A percentile compares a stretch with the other conserved stretches of the same genome.
phyloP scores from a whole-genome alignment of 225 moss, liverwort and hornwort genomes.

The Antitrichia curtipendula region DNA sequence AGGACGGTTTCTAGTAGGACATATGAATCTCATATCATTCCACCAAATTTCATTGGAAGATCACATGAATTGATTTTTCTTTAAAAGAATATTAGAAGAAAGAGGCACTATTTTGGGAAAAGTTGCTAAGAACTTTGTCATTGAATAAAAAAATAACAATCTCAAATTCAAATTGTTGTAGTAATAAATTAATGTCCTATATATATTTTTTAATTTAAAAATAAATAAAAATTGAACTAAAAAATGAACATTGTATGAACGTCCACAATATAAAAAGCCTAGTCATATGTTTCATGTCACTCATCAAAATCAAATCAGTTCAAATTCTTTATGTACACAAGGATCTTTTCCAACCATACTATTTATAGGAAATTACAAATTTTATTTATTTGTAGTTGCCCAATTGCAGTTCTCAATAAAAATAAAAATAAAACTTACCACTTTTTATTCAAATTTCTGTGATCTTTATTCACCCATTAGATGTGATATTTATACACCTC shows the following conservation, averaged over 20 bases:
- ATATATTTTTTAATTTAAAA: accelerated
- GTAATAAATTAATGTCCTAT: accelerated
- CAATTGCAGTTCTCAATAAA: accelerated
- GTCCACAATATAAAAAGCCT: too few relatives aligned
- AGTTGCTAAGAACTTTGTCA: neutral
- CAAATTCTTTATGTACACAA: too few relatives aligned
- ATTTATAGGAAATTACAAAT: too few relatives aligned
- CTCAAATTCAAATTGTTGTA: neutral
- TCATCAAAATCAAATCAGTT: too few relatives aligned
- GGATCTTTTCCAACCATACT: too few relatives aligned
- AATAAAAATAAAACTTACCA: neutral
- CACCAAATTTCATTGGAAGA: accelerated
- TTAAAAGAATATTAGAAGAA: neutral
- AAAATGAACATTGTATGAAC: too few relatives aligned
- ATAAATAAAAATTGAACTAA: neutral
- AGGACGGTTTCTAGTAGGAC: neutral
- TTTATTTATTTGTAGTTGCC: neutral
- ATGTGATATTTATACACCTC: neutral
- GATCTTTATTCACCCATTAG: neutral
- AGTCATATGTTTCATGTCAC: too few relatives aligned
- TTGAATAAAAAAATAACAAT: neutral
- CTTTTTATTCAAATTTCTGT: neutral
- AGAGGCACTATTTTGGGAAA: accelerated
- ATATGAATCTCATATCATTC: neutral
- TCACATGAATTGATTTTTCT: neutral